phyloP scores from a whole-genome alignment of 345 rosid species.

The Hirschfeldia incana region DNA sequence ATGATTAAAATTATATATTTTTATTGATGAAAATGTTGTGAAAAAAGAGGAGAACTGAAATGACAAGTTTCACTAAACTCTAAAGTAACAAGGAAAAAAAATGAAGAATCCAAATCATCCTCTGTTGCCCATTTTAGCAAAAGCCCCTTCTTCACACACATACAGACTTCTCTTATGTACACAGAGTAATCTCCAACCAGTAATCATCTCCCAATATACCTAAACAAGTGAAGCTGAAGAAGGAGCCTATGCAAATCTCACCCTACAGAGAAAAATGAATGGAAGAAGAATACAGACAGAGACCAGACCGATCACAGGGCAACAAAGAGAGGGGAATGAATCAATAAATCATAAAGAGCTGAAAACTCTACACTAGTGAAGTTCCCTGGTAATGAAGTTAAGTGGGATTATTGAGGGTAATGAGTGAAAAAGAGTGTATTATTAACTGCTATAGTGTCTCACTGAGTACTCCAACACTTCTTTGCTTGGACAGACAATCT shows the following conservation, averaged over 20 bases:
- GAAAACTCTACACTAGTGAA: conserved; percentile 36
- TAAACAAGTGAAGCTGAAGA: conserved; percentile 36
- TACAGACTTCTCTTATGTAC: conserved; percentile 40
- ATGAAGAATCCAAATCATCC: conserved; percentile 39
- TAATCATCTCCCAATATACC: conserved; percentile 22
- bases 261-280: conserved; percentile 35
- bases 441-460: conserved; percentile 93
- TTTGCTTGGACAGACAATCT: conserved; percentile 41
- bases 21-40: conserved; percentile 19
- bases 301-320: conserved; percentile 20
- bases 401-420: conserved; percentile 27
- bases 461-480: conserved; percentile 42
- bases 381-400: conserved; percentile 13
- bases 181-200: conserved; percentile 24
- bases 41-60: conserved; percentile 21
- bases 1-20: background rate
- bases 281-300: conserved; percentile 19
- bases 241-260: conserved; percentile 29
- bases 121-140: conserved; percentile 28
- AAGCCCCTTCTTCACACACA: conserved; percentile 28
- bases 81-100: background rate
- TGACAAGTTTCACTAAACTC: conserved; percentile 34
- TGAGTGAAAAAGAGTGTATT: conserved; percentile 18
- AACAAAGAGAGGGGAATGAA: conserved; percentile 33
- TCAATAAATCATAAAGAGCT: conserved; percentile 36